These are phyloP conservation scores for Mucor plumbeus DNA, from an alignment of 371 early-diverging fungal genomes.

Conservation along the genomic window DNA sequence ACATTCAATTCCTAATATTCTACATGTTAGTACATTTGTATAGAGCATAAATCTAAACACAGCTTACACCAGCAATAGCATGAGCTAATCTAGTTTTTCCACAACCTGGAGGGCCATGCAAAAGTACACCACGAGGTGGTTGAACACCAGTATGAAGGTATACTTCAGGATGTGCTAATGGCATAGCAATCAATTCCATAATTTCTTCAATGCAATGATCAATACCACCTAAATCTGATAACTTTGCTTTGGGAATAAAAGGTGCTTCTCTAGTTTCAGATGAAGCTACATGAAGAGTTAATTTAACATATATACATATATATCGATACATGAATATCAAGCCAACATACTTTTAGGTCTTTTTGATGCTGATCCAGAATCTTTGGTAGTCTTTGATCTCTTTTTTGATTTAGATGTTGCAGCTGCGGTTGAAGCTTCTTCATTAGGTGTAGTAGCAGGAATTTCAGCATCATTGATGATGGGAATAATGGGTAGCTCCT, in stretches of 20 bases:
- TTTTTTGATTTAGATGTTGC: constrained; percentile 35
- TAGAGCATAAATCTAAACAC: not conserved
- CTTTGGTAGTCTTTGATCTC: constrained; percentile 44
- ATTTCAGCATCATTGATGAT: not conserved
- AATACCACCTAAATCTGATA: constrained; percentile 90
- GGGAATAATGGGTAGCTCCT: constrained; percentile 15
- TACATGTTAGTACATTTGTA: not conserved
- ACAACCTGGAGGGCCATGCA: constrained; percentile 99
- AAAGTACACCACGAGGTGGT: constrained; percentile 94
- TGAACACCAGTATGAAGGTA: constrained; percentile 95
- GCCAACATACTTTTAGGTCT: constrained; percentile 38
- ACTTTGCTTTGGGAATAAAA: constrained; percentile 66
- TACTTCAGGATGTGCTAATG: constrained; percentile 96
- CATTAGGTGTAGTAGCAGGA: constrained; percentile 11
- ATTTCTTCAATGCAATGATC: constrained; percentile 91
- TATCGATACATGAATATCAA: not conserved
- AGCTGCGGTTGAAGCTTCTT: constrained; percentile 1
- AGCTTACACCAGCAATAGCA: constrained; percentile 93
- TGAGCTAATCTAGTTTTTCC: constrained; percentile 99
- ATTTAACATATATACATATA: not conserved
- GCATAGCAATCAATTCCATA: constrained; percentile 96
- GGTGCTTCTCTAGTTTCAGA: constrained; percentile 46
- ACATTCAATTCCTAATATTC: constrained; percentile 84
- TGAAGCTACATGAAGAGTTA: constrained; percentile 22
- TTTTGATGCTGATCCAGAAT: constrained; percentile 26